Evolutionary conservation across 306 rosid species (phyloP), one percentile per base, ranked within the genome.

Genomic region (Luffa acutangula): DNA sequence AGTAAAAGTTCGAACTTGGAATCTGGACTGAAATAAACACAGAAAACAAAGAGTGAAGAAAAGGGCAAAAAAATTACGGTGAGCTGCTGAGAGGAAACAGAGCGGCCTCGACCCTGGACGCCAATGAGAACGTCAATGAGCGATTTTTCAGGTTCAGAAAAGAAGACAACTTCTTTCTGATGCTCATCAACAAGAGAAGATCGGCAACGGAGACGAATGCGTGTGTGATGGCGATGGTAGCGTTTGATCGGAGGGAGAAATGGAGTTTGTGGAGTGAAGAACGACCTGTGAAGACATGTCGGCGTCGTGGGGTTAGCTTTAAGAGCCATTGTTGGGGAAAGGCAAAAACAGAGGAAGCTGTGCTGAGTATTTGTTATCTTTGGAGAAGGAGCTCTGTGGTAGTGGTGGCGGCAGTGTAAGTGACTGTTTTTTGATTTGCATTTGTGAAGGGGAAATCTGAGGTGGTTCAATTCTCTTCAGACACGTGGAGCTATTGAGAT

Each of bases 101-200:
- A 87, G 59, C 96, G 97, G 36, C 98, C 98, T n/a, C 96, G 92
- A 80, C 98, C 98, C 85, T 89, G 94, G 80, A 86, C 87, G 42
- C 98, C 98, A 33, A 94, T 63, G 71, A 94, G 93, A 1, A 96
- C 91, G 59, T 92, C 86, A 51, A 94, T 81, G 78, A 94, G 98
- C 10, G 96, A 81, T 45, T 79, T 85, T 77, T 94, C 98, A 14
- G 91, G 78, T 73, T 84, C 88, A 2, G 94, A 81, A 41, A 89
- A 83, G 1, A 92, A 85, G 20, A 91, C 66, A 31, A 45, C 34
- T 66, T 81, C 88, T 34, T 84, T 56, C 56, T 84, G 80, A 49
- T 84, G 80, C 11, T 87, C 82, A 53, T 83, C 81, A 12, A 85
- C 78, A n/a, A 85, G 74, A 54, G 89, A 81, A 51, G 79, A 85